These are phyloP conservation scores for Capsicum chinense DNA, from an alignment of 257 asterid species.

Conservation along the genomic window DNA sequence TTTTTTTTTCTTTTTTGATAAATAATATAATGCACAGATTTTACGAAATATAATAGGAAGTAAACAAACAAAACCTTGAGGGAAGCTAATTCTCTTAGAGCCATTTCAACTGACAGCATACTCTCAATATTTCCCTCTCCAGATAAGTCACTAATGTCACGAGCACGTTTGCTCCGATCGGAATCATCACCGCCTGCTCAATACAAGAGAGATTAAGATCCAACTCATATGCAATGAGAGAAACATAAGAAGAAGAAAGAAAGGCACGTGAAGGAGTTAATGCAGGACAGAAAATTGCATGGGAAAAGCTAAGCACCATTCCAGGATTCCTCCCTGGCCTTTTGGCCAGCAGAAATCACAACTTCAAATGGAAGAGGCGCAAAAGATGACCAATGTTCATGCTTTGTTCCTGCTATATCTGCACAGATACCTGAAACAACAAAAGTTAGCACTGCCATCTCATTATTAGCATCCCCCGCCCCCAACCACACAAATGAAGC, in stretches of 20 bases:
- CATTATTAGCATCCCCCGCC: neutral
- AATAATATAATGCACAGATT: neutral
- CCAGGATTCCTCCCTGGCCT: conserved; percentile 92
- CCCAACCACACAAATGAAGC: neutral
- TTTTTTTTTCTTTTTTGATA: neutral
- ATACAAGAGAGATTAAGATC: conserved; percentile 36
- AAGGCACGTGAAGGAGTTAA: conserved; percentile 23
- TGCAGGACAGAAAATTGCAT: conserved; percentile 23
- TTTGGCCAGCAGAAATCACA: conserved; percentile 95
- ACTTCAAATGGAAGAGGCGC: conserved; percentile 99
- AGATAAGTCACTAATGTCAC: conserved; percentile 80
- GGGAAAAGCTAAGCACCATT: conserved; percentile 58
- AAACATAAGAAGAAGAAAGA: conserved; percentile 23
- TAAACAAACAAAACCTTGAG: conserved; percentile 64
- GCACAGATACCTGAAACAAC: conserved; percentile 78
- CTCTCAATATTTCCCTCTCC: conserved; percentile 99
- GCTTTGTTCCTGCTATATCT: conserved; percentile 76
- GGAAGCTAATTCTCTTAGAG: conserved; percentile 92
- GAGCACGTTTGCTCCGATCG: conserved; percentile 52
- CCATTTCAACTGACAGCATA: conserved; percentile 99
- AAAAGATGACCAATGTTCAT: conserved; percentile 93
- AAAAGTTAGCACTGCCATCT: conserved; percentile 29
- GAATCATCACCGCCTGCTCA: conserved; percentile 56
- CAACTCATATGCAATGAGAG: conserved; percentile 32
- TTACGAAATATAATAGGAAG: conserved; percentile 24